Base-by-base conservation (phyloP, 202 grass and related monocot genomes). In the Cymbopogon flexuosus region DNA sequence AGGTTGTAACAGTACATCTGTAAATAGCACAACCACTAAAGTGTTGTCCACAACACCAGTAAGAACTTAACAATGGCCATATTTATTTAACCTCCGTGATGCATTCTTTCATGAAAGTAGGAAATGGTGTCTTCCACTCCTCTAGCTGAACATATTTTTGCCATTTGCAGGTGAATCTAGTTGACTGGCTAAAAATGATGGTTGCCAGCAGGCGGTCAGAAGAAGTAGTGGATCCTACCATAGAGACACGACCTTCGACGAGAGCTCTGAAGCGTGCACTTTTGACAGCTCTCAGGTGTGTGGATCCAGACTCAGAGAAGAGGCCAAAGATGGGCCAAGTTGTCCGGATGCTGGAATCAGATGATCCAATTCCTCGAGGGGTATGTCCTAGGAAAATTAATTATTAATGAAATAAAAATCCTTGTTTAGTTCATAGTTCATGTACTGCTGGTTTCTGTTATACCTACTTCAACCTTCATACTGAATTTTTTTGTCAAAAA, bases 171-270 rank as follows among this genome's bases (percentile, higher is more conserved):
- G 92, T 99, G 73, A 99, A 99, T 86, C 85, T 99, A 58, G 96
- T 99, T 84, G 96, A 99, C 34, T 99, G 96, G 96, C 87, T 99
- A 74, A 99, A 99, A 84, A 96, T 96, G 87, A 99, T 99, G 96
- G 92, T 99, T 31, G 96, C 84, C 8, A 90, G 78, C 72, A 90
- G 92, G 65, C 92, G 89, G 2, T 99, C 92, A 68, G 96, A 99
- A 57, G 96, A 96, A 80, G 92, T 99, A 31, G 92, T 99, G 27
- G 96, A 99, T 82, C 96, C 90, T 41, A 91, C 84, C 59, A 87
- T 99, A 82, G 92, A 93, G 83, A 84, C 79, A 65, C 91, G 85
- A 31, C 96, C 96, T 43, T 89, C 92, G 0, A 99, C 92, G 16
- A 93, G 83, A 77, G 90, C 87, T 81, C 92, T 99, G 19, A 99